Base-by-base conservation (phyloP, 768 basidiomycete species). In the Boletellus ananas region DNA sequence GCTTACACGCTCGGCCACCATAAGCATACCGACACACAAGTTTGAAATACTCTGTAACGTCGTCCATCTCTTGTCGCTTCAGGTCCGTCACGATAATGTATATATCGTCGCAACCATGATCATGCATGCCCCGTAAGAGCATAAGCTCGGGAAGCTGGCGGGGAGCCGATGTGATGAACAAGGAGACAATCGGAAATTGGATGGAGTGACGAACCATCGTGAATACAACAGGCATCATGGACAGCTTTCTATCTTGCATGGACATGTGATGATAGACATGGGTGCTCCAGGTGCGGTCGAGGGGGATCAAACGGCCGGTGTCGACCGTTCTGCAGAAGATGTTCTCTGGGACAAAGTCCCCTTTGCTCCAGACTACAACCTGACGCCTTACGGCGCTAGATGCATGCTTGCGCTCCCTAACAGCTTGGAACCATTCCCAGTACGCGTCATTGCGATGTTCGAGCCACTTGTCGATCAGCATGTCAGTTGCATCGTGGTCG, bases 391-490 rank as follows among this genome's bases (percentile, higher is more conserved):
- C 70, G 29, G 75, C 72, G 25, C 73, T 70, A 20, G 74, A 77
- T 29, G 76, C 75, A 54, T 85, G 80, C 58, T 78, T 83, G 47
- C 84, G 76, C 59, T 86, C 84, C 45, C 86, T 75, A 11, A 86
- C 78, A 49, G 79, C 80, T 54, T 74, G 75, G 58, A 89, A 89
- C 87, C 87, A 89, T 47, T 87, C 84, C 66, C 80, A 79, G 63
- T 88, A 88, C 40, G 81, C 77, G 70, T 87, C 84, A 54, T 85
- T 81, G 60, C 80, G 79, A 61, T 87, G 84, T 62, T 88, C 85
- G 39, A 89, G 83, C 87, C 87, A 89, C 65, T 83, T 85, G 74
- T 89, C 85, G 70, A 89, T 88, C 58, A 89, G 81, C 71, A 81
- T 75, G 71, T 87, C 84, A 1, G 86, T 87, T 16, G 82, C 77